phyloP scores from a whole-genome alignment of 768 basidiomycete species.

The Calocera cornea region DNA sequence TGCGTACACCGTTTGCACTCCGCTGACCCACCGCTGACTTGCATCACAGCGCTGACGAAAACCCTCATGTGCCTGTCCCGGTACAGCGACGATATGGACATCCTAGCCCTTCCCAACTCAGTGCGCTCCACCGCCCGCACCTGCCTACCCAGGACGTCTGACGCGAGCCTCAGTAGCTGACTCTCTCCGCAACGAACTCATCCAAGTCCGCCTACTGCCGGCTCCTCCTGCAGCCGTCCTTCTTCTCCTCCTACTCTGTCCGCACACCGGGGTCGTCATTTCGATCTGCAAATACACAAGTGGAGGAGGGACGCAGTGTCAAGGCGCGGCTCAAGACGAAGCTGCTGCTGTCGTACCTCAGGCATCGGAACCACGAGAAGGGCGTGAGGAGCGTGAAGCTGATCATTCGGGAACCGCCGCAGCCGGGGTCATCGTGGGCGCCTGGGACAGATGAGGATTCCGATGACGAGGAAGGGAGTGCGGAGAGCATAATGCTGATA shows the following conservation, averaged over 20 bases:
- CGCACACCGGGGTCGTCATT: not conserved
- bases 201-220: constrained; percentile 72
- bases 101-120: constrained; percentile 46
- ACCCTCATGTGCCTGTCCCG: constrained; percentile 62
- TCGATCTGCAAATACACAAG: not conserved
- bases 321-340: constrained; percentile 1
- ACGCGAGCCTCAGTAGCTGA: constrained; percentile 25
- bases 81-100: constrained; percentile 68
- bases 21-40: not conserved
- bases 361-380: constrained; percentile 1
- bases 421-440: not conserved
- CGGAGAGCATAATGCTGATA: not conserved
- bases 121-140: not conserved
- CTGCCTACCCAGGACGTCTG: not conserved
- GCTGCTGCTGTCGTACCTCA: not conserved
- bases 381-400: constrained; percentile 1
- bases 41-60: constrained; percentile 49
- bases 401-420: constrained; percentile 1
- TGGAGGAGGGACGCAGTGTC: not conserved
- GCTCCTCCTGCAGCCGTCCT: constrained; percentile 52
- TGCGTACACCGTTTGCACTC: not conserved
- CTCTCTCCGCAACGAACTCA: constrained; percentile 62
- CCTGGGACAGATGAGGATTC: not conserved
- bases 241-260: constrained; percentile 33
- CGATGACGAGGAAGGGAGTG: not conserved